These are phyloP conservation scores for Sphaerulina vaccinii DNA, from an alignment of 2,329 filamentous ascomycete species.

Conservation along the genomic window DNA sequence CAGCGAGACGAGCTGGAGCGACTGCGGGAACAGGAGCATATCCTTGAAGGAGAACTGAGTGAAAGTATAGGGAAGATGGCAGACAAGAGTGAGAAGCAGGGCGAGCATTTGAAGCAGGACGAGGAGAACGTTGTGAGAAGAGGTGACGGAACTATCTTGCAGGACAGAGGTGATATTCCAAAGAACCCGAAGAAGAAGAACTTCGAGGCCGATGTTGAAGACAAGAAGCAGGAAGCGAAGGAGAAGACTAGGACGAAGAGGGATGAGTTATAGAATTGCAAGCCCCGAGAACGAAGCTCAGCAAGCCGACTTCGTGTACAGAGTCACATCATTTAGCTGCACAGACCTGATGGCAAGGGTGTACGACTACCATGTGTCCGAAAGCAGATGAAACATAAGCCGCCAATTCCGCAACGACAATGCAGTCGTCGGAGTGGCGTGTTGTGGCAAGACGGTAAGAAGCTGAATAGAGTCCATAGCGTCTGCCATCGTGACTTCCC, in stretches of 20 bases:
- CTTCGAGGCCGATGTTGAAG: constrained; percentile 54
- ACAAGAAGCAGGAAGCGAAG: constrained; percentile 27
- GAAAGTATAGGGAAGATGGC: constrained; percentile 47
- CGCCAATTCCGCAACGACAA: neutral
- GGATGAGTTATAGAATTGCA: constrained; percentile 35
- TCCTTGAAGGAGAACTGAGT: constrained; percentile 35
- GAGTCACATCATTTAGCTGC: neutral
- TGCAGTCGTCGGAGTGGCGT: too few species aligned
- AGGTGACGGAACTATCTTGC: constrained; percentile 49
- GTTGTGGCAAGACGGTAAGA: too few species aligned
- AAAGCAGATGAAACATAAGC: too few species aligned
- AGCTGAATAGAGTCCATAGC: too few species aligned
- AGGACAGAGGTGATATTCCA: constrained; percentile 37
- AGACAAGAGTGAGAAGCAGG: constrained; percentile 35
- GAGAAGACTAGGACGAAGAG: constrained; percentile 24
- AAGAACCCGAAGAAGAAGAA: constrained; percentile 62
- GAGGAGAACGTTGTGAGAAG: constrained; percentile 31
- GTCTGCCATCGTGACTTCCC: too few species aligned
- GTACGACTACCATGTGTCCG: too few species aligned
- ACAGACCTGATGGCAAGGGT: neutral
- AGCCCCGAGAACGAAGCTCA: neutral
- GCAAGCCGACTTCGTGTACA: neutral
- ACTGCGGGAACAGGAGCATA: constrained; percentile 24
- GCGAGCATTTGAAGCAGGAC: constrained; percentile 17
- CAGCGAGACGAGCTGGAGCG: neutral